Conservation (phyloP, 257 asterid genomes). For the Solanum chiquidenum region DNA sequence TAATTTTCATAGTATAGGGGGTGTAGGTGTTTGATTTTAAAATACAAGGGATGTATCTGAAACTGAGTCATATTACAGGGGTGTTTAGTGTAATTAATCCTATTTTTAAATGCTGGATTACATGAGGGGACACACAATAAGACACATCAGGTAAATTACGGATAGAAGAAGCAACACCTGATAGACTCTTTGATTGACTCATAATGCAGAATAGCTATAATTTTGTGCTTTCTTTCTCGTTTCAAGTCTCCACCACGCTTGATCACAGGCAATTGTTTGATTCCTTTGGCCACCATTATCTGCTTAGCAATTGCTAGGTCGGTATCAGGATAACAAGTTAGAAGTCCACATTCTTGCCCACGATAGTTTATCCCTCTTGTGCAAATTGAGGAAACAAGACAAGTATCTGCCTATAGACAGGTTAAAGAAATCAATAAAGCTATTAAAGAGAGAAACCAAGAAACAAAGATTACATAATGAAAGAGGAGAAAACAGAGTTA, state of each 20-base stretch:
- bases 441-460: background rate
- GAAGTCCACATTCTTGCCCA: constrained; percentile 66
- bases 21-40: background rate
- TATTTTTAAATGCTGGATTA: background rate
- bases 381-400: constrained; percentile 62
- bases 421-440: background rate
- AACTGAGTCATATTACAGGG: background rate
- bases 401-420: constrained; percentile 39
- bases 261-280: constrained; percentile 85
- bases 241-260: constrained; percentile 48
- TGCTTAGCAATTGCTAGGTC: constrained; percentile 86
- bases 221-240: constrained; percentile 47
- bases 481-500: background rate
- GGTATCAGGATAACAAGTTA: constrained; percentile 81
- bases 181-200: constrained; percentile 66
- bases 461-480: background rate
- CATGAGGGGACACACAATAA: background rate
- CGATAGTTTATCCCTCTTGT: constrained; percentile 71
- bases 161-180: constrained; percentile 37
- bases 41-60: background rate
- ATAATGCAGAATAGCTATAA: constrained; percentile 58
- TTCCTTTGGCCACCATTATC: constrained; percentile 91
- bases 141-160: background rate
- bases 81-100: background rate
- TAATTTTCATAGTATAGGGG: background rate